Base-by-base conservation (phyloP, 1,139 yeast species). In the Sugiyamaella paludigena region DNA sequence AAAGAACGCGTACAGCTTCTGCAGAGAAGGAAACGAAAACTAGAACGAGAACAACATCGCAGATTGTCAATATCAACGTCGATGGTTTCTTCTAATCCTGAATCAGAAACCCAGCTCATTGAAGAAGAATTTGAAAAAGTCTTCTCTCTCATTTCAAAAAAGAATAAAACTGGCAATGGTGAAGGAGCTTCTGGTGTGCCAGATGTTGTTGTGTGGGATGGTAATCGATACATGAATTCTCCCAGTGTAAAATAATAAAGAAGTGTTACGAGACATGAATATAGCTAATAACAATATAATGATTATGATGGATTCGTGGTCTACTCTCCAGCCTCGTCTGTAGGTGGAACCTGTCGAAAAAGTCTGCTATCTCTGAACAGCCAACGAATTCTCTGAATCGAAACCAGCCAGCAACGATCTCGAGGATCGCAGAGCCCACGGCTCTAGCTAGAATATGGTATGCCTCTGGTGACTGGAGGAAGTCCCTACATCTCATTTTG, bases 11-110 rank as follows among this genome's bases (percentile, higher is more conserved):
- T 35, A 16, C 13, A 40, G 28, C 43, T 49, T 8, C 15, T 47
- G 7, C 48, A 46, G 38, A 44, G 39, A 27, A 48, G 50, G 31
- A 42, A 50, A 29, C 43, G 35, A 29, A 43, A 44, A 36, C 44
- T 11, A 4, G 30, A 36, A 28, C 24, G 36, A 15, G 13, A 36
- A 28, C 35, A 42, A 13, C 40, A 34, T 28, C 34, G 16, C 3
- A 26, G 27, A 7, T 36, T 36, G 15, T 19, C 38, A 13, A 39
- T 16, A 11, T 3, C 39, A 2, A 11, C 38, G 16, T 12, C 24
- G 4, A 7, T 15, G 10, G 39, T 19, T 24, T 8, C 19, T 11
- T 13, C 34, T 15, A 12, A 11, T 4, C 9, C 30, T 4, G 29
- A 12, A 10, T 12, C 11, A 36, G 29, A 19, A 5, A 7, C 33